phyloP scores from a whole-genome alignment of 768 basidiomycete species.

The Pulveroboletus sp. region DNA sequence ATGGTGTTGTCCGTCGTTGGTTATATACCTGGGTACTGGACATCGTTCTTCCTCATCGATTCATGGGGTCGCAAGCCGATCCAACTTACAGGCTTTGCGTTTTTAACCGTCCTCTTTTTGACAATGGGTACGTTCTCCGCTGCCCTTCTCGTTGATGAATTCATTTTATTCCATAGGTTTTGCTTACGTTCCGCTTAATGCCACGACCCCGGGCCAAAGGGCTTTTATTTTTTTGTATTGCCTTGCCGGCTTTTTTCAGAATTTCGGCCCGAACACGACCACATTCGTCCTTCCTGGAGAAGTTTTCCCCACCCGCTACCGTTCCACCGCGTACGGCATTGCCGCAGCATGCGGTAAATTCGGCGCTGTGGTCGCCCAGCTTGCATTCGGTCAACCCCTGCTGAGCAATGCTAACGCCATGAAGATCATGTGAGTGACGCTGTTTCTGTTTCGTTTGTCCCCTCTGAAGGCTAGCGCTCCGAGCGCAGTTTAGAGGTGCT shows the following conservation, averaged over 20 bases:
- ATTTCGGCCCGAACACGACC: slow-evolving; percentile 40
- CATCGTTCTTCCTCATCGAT: slow-evolving; percentile 62
- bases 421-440: slow-evolving; percentile 56
- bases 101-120: slow-evolving; percentile 63
- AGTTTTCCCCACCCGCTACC: slow-evolving; percentile 73
- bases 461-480: neutral
- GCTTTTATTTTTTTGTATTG: slow-evolving; percentile 39
- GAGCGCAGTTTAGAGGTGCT: slow-evolving; percentile 62
- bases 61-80: slow-evolving; percentile 70
- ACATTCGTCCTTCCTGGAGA: slow-evolving; percentile 78
- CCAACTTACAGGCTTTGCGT: slow-evolving; percentile 66
- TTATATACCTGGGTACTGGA: slow-evolving; percentile 53
- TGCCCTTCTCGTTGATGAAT: neutral
- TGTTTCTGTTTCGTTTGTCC: neutral
- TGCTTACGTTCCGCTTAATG: slow-evolving; percentile 54
- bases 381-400: slow-evolving; percentile 63
- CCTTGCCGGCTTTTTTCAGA: slow-evolving; percentile 18
- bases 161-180: slow-evolving; percentile 43
- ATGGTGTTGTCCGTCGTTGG: slow-evolving; percentile 18
- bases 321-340: slow-evolving; percentile 72
- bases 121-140: slow-evolving; percentile 52
- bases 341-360: slow-evolving; percentile 70
- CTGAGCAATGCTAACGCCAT: slow-evolving; percentile 52
- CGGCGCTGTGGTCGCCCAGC: slow-evolving; percentile 76
- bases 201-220: slow-evolving; percentile 47